phyloP scores from a whole-genome alignment of 495 filamentous ascomycete genomes.

The Cryomyces minteri region DNA sequence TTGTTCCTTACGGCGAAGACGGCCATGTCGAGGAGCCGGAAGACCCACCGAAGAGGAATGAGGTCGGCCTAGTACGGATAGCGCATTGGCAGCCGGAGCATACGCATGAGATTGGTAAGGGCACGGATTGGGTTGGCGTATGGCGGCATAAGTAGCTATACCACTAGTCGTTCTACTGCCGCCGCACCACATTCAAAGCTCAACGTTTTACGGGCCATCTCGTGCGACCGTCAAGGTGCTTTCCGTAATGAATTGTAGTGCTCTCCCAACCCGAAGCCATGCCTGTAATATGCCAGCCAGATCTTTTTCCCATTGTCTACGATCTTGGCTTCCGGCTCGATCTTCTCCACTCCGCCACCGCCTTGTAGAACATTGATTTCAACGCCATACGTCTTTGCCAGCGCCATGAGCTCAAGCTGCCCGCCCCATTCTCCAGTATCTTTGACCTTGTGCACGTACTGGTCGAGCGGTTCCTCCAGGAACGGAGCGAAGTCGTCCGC shows the following conservation, averaged over 20 bases:
- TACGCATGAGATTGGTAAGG: constrained; percentile 47
- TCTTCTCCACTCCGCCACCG: constrained; percentile 57
- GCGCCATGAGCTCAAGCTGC: constrained; percentile 69
- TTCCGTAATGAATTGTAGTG: constrained; percentile 83
- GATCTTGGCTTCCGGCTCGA: constrained; percentile 31
- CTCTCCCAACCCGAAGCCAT: constrained; percentile 83
- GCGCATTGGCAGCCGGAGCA: constrained; percentile 45
- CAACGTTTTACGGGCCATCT: too few species aligned
- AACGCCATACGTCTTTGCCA: constrained; percentile 67
- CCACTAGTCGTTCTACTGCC: neutral
- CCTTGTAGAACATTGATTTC: constrained; percentile 74
- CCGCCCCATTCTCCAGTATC: constrained; percentile 96
- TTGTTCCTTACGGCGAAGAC: constrained; percentile 40
- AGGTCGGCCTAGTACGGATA: constrained; percentile 35
- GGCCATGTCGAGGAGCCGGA: constrained; percentile 29
- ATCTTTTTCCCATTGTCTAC: constrained; percentile 32
- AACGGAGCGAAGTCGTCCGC: constrained; percentile 47
- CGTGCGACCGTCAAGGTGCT: constrained; percentile 13
- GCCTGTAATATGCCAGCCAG: constrained; percentile 91
- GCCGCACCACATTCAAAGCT: neutral
- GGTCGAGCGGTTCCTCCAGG: constrained; percentile 63
- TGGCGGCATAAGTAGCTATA: constrained; percentile 19
- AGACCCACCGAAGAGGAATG: constrained; percentile 18
- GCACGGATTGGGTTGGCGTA: constrained; percentile 38
- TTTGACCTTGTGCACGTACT: constrained; percentile 57